Conservation (phyloP, 2,329 filamentous ascomycete genomes). For the Arthrobotrys iridis region DNA sequence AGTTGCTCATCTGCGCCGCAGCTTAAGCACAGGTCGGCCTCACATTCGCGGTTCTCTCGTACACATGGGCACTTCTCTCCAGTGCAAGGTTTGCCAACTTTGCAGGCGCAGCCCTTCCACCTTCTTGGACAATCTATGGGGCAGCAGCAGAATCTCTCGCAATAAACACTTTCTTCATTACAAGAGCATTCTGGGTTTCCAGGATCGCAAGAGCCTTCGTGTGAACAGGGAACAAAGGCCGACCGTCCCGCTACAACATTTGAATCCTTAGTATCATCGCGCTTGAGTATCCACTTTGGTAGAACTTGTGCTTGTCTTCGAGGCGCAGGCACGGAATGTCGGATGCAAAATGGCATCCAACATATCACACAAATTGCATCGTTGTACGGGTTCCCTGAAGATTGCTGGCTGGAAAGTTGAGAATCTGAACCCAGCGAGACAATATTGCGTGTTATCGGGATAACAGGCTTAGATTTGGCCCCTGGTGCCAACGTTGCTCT, state of each 20-base stretch:
- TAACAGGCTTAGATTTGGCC: conserved; percentile 11
- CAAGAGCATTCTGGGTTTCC: conserved; percentile 74
- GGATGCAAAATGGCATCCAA: conserved; percentile 41
- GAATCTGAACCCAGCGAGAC: neutral
- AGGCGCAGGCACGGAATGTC: conserved; percentile 14
- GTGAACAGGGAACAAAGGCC: conserved; percentile 73
- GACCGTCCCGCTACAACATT: conserved; percentile 64
- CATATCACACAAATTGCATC: conserved; percentile 25
- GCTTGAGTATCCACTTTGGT: conserved; percentile 7
- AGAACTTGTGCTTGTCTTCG: neutral
- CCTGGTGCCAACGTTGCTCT: neutral
- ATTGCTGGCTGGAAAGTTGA: neutral
- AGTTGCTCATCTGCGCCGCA: conserved; percentile 77
- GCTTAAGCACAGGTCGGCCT: conserved; percentile 75
- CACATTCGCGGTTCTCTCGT: conserved; percentile 79
- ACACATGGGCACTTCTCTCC: conserved; percentile 75
- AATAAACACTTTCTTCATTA: conserved; percentile 70
- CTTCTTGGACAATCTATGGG: conserved; percentile 71
- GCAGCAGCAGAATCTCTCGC: conserved; percentile 77
- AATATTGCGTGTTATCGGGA: conserved; percentile 12
- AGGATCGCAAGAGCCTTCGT: conserved; percentile 68
- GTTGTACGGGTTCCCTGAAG: conserved; percentile 13
- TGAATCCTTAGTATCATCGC: conserved; percentile 25
- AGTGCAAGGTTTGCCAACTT: conserved; percentile 69
- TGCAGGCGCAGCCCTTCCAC: conserved; percentile 74